phyloP scores from a whole-genome alignment of 2,329 filamentous ascomycete species.

The Apiospora phragmitis region DNA sequence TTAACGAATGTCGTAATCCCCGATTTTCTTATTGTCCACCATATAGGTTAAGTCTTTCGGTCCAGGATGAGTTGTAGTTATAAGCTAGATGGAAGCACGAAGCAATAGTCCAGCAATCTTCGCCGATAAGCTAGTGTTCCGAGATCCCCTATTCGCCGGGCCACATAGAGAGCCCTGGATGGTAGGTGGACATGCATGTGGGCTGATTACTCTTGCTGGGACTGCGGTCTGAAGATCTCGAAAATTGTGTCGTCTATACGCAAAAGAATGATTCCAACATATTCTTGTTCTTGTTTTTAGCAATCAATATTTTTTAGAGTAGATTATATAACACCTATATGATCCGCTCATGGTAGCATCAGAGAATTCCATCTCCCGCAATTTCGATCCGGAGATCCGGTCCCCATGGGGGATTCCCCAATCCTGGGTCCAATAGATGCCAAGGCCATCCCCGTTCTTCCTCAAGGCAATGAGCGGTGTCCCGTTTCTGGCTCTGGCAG shows the following conservation, averaged over 20 bases:
- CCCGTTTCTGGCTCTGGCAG: background rate
- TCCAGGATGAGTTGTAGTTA: background rate
- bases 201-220: background rate
- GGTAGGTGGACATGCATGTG: background rate
- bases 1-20: background rate
- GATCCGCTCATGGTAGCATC: background rate
- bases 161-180: background rate
- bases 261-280: background rate
- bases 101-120: background rate
- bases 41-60: background rate
- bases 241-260: background rate
- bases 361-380: background rate
- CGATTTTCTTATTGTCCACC: background rate
- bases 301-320: background rate
- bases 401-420: too few relatives aligned
- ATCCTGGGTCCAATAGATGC: background rate
- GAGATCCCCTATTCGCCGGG: background rate
- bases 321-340: background rate
- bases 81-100: background rate
- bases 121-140: background rate
- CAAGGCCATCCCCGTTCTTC: background rate
- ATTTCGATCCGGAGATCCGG: background rate
- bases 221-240: background rate
- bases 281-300: background rate
- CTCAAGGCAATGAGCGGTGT: background rate